phyloP scores from a whole-genome alignment of 352 stramenopile species.

The Globisporangium solare region DNA sequence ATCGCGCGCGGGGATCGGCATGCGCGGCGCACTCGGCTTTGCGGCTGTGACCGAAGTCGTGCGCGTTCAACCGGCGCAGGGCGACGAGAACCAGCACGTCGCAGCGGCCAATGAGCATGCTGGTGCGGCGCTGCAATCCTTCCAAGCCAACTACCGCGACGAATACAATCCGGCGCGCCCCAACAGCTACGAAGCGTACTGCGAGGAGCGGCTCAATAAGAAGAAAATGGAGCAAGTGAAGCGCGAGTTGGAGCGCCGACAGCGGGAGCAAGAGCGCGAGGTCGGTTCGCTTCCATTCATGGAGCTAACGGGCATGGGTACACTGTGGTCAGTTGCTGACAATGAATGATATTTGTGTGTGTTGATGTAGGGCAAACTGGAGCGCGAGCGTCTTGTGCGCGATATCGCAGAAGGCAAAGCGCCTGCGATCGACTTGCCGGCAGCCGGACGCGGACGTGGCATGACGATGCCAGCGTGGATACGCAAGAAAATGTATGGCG shows the following conservation, averaged over 20 bases:
- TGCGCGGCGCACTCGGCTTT: slow-evolving; percentile 29
- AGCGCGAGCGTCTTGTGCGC: slow-evolving; percentile 64
- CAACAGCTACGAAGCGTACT: slow-evolving; percentile 89
- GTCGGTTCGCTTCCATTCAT: slow-evolving; percentile 16
- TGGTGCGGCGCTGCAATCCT: slow-evolving; percentile 36
- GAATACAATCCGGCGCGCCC: slow-evolving; percentile 85
- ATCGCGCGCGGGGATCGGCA: neutral
- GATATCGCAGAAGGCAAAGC: slow-evolving; percentile 66
- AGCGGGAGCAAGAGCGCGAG: slow-evolving; percentile 68
- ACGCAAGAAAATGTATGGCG: slow-evolving; percentile 84
- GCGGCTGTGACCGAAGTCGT: slow-evolving; percentile 33
- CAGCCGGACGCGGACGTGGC: slow-evolving; percentile 68
- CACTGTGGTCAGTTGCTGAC: neutral
- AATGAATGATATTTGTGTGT: neutral
- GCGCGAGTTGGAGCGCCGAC: slow-evolving; percentile 66
- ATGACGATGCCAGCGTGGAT: slow-evolving; percentile 93
- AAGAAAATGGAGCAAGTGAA: slow-evolving; percentile 84
- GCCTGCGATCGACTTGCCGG: slow-evolving; percentile 40
- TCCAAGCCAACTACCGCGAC: slow-evolving; percentile 72
- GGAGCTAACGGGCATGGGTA: too few species aligned
- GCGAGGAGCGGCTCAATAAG: slow-evolving; percentile 67
- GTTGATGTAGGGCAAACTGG: slow-evolving; percentile 49
- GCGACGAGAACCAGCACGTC: slow-evolving; percentile 16
- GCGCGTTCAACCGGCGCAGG: slow-evolving; percentile 18
- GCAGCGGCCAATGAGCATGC: slow-evolving; percentile 1